phyloP scores from a whole-genome alignment of 2,329 filamentous ascomycete genomes.

The Kalaharituber pfeilii region DNA sequence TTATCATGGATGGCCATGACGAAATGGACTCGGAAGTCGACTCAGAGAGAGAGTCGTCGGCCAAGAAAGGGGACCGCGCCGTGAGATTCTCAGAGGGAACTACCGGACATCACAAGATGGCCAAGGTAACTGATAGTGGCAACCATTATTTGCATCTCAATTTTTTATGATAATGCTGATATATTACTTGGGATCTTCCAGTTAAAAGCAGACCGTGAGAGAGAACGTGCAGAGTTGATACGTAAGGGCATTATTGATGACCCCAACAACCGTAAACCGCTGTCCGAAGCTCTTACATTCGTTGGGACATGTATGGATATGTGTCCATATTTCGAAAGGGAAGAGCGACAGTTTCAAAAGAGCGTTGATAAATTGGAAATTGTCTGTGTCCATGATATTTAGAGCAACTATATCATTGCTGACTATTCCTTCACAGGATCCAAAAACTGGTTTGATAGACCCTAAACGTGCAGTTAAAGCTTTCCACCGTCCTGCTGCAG shows the following conservation, averaged over 20 bases:
- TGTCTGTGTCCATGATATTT: constrained; percentile 31
- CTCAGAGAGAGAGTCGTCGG: background rate
- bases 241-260: constrained; percentile 46
- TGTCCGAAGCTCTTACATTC: constrained; percentile 48
- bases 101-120: background rate
- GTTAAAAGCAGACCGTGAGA: constrained; percentile 28
- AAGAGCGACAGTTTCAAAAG: constrained; percentile 12
- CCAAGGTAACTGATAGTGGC: background rate
- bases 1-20: background rate
- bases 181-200: background rate
- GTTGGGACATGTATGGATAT: constrained; percentile 52
- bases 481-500: constrained; percentile 48
- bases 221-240: constrained; percentile 40
- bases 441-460: constrained; percentile 32
- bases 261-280: constrained; percentile 42
- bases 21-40: background rate
- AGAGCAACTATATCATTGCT: constrained; percentile 38
- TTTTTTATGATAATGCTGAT: no score
- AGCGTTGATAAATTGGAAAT: constrained; percentile 17
- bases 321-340: constrained; percentile 46
- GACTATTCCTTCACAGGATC: constrained; percentile 33
- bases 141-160: no score
- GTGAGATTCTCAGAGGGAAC: constrained; percentile 1
- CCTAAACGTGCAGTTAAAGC: constrained; percentile 47
- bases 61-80: background rate